Evolutionary conservation across 805 yeast genomes (phyloP), one percentile per base, ranked within the genome.

Genomic region (Candida stauntonica): DNA sequence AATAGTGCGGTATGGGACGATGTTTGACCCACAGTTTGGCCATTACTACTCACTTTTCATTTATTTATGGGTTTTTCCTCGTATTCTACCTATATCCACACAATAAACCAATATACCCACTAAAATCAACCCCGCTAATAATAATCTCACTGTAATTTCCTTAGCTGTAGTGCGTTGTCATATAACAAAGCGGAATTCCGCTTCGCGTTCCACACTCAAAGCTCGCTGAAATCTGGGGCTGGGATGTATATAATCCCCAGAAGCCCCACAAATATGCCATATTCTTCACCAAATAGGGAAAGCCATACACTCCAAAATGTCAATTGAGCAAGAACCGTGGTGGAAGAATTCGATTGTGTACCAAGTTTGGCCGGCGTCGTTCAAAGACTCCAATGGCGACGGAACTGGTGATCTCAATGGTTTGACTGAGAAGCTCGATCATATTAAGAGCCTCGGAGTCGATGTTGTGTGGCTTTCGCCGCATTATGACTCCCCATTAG

Each of bases 351-450:
- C 76, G 35, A 55, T 70, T n/a, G 66, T 76, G 15, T 76, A 76
- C 55, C 82, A 76, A 55, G 69, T 75, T 46, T 76, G 77, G 70
- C 81, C 81, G 8, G 79, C 81, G 20, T 70, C 77, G 21, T 75
- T 66, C 62, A 72, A 74, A 48, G 82, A 76, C 58, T 67, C 77
- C 30, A 72, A 76, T 48, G 73, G 72, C 20, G 81, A 75, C 54
- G 82, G 82, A 28, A 52, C 72, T 38, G 81, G 82, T 23, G 81
- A 76, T 54, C 54, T 76, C 38, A 70, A 66, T 17, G 82, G 81
- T 17, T 70, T 76, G 41, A 62, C 72, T 43, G 64, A 72, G 15
- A 67, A 68, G 21, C 58, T 76, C 46, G 78, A 73, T 55, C 73
- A 76, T 54, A 52, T 76, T 54, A 67, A 71, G 51, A 56, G 54